These are phyloP conservation scores for Diaporthe capsici DNA, from an alignment of 2,329 filamentous ascomycete genomes.

Conservation along the genomic window DNA sequence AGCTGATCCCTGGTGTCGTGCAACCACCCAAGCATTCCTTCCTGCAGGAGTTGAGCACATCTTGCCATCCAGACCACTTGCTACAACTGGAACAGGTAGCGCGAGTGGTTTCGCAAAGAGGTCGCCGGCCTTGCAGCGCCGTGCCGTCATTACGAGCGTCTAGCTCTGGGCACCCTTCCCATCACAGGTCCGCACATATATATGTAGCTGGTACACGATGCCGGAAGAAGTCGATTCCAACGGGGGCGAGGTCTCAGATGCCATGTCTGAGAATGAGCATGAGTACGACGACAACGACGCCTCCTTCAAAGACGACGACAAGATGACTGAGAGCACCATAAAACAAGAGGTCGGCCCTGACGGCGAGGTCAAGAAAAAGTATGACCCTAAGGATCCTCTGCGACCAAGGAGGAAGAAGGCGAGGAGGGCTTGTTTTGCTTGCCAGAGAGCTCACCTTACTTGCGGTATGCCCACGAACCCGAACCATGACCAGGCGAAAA, in stretches of 20 bases:
- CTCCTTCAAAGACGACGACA: conserved; percentile 64
- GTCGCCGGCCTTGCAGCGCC: conserved; percentile 50
- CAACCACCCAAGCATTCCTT: conserved; percentile 48
- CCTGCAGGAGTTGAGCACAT: conserved; percentile 46
- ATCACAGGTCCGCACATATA: conserved; percentile 45
- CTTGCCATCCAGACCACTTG: conserved; percentile 38
- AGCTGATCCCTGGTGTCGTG: conserved; percentile 47
- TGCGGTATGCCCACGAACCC: conserved; percentile 82
- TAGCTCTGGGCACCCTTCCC: conserved; percentile 37
- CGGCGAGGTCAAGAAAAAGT: conserved; percentile 74
- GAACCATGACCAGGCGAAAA: conserved; percentile 40
- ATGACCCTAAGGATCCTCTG: conserved; percentile 89
- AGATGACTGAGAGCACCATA: conserved; percentile 64
- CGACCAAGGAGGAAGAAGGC: conserved; percentile 96
- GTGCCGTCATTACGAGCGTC: conserved; percentile 48
- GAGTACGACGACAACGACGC: conserved; percentile 65
- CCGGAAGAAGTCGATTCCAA: conserved; percentile 67
- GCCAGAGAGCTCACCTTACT: conserved; percentile 96
- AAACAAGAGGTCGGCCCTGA: conserved; percentile 60
- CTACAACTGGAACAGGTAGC: conserved; percentile 39
- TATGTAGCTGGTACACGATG: conserved; percentile 71
- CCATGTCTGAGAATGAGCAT: conserved; percentile 72
- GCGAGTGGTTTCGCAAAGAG: conserved; percentile 43
- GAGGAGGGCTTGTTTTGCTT: conserved; percentile 93
- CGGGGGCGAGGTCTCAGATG: conserved; percentile 70